Evolutionary conservation across 306 rosid species (phyloP).

Genomic region (Fagus sylvatica): DNA sequence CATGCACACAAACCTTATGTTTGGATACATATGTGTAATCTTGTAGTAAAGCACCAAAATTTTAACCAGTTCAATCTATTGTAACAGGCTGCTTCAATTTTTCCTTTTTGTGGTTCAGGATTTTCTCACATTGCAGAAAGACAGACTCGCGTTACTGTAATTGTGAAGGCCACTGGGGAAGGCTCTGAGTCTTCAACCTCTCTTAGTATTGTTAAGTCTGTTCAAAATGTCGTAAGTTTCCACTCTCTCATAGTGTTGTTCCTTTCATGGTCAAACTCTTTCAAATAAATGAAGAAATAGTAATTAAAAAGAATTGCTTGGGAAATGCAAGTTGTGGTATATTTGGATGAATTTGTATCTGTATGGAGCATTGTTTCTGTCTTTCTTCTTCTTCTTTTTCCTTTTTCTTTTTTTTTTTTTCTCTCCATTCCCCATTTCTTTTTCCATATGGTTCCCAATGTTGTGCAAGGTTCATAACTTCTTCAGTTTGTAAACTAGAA

Average conservation of each 20-base stretch:
- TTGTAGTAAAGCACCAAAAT: conserved; percentile 5
- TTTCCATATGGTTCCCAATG: not conserved
- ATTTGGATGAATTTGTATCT: not conserved
- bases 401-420: not conserved
- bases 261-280: not conserved
- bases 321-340: not conserved
- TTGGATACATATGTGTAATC: conserved; percentile 13
- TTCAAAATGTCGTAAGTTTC: conserved; percentile 70
- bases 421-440: not conserved
- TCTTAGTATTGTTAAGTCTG: conserved; percentile 62
- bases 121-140: conserved; percentile 44
- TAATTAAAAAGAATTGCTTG: not conserved
- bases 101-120: not conserved
- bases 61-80: not conserved
- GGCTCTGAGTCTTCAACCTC: conserved; percentile 76
- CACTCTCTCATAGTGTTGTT: not conserved
- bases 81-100: conserved; percentile 13
- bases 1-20: not conserved
- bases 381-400: not conserved
- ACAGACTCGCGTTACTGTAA: conserved; percentile 30
- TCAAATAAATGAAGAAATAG: not conserved
- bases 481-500: not conserved
- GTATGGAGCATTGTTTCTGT: not conserved
- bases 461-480: not conserved
- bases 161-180: conserved; percentile 70